Conservation (phyloP, 1,284 basidiomycete genomes). For the Kalmanozyma brasiliensis region DNA sequence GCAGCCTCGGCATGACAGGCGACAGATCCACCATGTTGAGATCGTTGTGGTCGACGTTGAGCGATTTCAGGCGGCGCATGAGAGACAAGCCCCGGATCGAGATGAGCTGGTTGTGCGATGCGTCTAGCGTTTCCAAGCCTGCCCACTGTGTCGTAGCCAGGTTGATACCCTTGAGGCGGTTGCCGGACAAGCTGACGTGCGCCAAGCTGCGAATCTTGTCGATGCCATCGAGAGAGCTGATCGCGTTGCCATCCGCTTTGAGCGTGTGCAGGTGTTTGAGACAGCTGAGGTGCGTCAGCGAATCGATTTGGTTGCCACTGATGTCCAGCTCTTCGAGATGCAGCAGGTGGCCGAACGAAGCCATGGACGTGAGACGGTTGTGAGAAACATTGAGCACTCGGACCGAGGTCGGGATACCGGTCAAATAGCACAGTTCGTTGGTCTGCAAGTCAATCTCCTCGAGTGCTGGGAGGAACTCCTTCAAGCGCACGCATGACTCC, state of each 20-base stretch:
- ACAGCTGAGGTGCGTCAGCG: slow-evolving; percentile 45
- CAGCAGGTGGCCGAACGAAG: slow-evolving; percentile 86
- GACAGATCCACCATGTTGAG: slow-evolving; percentile 72
- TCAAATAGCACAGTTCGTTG: slow-evolving; percentile 61
- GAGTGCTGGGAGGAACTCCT: slow-evolving; percentile 89
- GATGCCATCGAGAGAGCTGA: slow-evolving; percentile 81
- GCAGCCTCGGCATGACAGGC: slow-evolving; percentile 65
- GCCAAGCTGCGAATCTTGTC: slow-evolving; percentile 74
- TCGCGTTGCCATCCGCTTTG: slow-evolving; percentile 84
- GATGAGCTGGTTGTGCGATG: slow-evolving; percentile 79
- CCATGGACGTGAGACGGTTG: slow-evolving; percentile 80
- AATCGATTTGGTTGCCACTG: slow-evolving; percentile 88
- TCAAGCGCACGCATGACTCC: slow-evolving; percentile 88
- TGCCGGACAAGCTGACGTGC: slow-evolving; percentile 84
- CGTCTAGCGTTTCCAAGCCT: slow-evolving; percentile 79
- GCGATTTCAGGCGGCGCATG: slow-evolving; percentile 74
- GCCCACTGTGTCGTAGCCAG: slow-evolving; percentile 48
- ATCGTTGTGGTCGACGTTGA: slow-evolving; percentile 84
- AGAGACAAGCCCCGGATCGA: slow-evolving; percentile 40
- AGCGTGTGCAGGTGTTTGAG: slow-evolving; percentile 82
- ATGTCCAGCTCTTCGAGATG: slow-evolving; percentile 91
- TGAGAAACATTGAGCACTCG: slow-evolving; percentile 47
- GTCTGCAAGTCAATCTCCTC: slow-evolving; percentile 78
- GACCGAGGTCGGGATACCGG: slow-evolving; percentile 57
- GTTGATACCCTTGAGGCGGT: slow-evolving; percentile 77